A percentile compares a stretch with the other conserved stretches of the same genome.
phyloP scores from a whole-genome alignment of 257 asterid genomes.

The Solanum raphanifolium region DNA sequence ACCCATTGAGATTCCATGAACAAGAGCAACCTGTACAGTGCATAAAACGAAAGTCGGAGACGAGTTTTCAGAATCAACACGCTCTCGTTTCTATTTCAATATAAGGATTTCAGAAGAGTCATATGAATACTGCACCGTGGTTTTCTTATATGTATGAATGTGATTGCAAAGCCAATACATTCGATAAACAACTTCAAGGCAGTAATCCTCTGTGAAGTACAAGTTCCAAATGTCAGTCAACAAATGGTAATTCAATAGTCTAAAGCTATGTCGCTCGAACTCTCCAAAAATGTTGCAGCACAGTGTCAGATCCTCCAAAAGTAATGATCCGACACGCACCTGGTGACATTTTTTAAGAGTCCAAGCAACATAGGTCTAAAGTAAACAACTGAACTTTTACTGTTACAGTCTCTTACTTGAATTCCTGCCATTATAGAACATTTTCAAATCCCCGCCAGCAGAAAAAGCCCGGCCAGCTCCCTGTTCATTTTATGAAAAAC shows the following conservation, averaged over 20 bases:
- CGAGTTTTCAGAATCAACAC: background rate
- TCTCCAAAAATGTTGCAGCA: background rate
- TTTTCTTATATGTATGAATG: slow-evolving; percentile 75
- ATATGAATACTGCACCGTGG: slow-evolving; percentile 27
- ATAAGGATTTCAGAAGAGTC: background rate
- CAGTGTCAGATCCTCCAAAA: background rate
- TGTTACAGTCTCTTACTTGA: slow-evolving; percentile 32
- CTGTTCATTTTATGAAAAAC: slow-evolving; percentile 18
- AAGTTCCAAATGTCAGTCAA: slow-evolving; percentile 9
- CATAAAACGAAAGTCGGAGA: background rate
- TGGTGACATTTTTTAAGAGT: background rate
- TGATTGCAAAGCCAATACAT: slow-evolving; percentile 98
- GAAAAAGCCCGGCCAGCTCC: slow-evolving; percentile 96
- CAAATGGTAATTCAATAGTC: background rate
- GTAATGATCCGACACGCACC: background rate
- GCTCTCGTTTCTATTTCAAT: background rate
- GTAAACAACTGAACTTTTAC: background rate
- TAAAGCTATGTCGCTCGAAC: background rate
- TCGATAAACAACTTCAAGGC: slow-evolving; percentile 79
- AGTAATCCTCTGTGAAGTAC: slow-evolving; percentile 46
- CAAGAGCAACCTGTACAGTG: slow-evolving; percentile 69
- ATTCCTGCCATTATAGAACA: slow-evolving; percentile 76
- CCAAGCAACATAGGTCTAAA: background rate
- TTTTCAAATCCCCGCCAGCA: slow-evolving; percentile 91
- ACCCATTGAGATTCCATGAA: slow-evolving; percentile 90